phyloP scores from a whole-genome alignment of 2,329 filamentous ascomycete species.

The Pestalotiopsis sp. region DNA sequence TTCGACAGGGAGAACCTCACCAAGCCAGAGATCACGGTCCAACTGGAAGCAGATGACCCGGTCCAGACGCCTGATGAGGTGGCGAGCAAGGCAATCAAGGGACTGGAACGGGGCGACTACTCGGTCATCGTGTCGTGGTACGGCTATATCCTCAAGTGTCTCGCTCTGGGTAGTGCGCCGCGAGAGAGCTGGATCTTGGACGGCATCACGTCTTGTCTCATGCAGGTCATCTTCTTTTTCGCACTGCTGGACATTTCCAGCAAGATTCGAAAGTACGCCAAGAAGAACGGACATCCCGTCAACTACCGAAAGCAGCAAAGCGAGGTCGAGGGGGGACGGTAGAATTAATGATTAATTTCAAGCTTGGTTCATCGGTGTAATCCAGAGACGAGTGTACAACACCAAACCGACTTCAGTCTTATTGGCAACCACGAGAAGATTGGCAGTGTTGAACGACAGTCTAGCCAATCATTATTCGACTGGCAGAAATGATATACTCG shows the following conservation, averaged over 20 bases:
- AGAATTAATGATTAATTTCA: background rate
- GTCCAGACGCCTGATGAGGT: constrained; percentile 79
- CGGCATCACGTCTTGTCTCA: constrained; percentile 56
- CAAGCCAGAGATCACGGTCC: constrained; percentile 80
- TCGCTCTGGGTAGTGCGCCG: constrained; percentile 54
- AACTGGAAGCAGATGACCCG: constrained; percentile 82
- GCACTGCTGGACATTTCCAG: constrained; percentile 57
- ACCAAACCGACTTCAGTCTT: too few relatives aligned
- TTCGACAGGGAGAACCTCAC: constrained; percentile 73
- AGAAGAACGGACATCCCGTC: constrained; percentile 61
- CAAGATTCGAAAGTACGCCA: constrained; percentile 59
- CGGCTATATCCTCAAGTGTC: constrained; percentile 71
- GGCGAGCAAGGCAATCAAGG: constrained; percentile 69
- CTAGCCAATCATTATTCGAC: too few relatives aligned
- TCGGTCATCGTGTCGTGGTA: constrained; percentile 77
- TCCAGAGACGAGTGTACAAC: background rate
- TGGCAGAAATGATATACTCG: too few relatives aligned
- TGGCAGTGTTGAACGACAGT: too few relatives aligned
- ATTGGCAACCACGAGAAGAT: too few relatives aligned
- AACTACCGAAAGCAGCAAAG: constrained; percentile 42
- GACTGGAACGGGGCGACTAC: constrained; percentile 80
- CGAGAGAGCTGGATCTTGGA: constrained; percentile 65
- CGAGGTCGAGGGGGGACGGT: background rate
- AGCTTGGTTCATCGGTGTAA: background rate
- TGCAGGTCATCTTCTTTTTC: constrained; percentile 60